These are phyloP conservation scores for Cerrena zonata DNA, from an alignment of 1,284 basidiomycete genomes.

Conservation along the genomic window DNA sequence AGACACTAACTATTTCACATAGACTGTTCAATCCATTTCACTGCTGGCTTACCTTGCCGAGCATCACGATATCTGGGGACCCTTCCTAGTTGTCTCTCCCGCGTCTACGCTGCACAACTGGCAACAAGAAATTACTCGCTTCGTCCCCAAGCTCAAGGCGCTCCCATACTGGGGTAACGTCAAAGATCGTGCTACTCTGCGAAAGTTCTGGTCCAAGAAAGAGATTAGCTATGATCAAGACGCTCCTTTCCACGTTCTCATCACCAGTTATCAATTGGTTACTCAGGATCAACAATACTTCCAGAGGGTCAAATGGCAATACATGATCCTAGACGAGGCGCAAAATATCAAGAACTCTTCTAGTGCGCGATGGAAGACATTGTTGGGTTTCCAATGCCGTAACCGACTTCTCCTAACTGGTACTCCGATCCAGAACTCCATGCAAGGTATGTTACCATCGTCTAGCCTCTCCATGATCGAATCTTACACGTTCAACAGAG, in stretches of 20 bases:
- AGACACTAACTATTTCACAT: constrained; percentile 1
- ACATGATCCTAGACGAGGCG: constrained; percentile 98
- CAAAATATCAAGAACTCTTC: constrained; percentile 99
- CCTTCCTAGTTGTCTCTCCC: constrained; percentile 98
- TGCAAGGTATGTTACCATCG: constrained; percentile 73
- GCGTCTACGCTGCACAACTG: constrained; percentile 98
- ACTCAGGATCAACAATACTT: constrained; percentile 99
- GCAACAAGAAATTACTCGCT: constrained; percentile 97
- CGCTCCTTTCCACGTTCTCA: constrained; percentile 93
- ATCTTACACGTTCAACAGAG: constrained; percentile 47
- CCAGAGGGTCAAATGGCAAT: constrained; percentile 97
- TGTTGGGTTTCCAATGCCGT: constrained; percentile 92
- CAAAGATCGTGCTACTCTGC: constrained; percentile 89
- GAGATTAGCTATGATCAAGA: constrained; percentile 93
- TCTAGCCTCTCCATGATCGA: not conserved
- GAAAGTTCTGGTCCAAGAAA: constrained; percentile 99
- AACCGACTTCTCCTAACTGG: constrained; percentile 94
- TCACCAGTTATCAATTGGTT: constrained; percentile 95
- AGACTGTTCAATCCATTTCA: constrained; percentile 99
- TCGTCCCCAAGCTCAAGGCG: constrained; percentile 90
- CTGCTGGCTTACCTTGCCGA: constrained; percentile 95
- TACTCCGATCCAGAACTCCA: constrained; percentile 98
- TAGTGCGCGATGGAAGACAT: constrained; percentile 96
- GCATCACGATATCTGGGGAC: constrained; percentile 97
- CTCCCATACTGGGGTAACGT: constrained; percentile 98